Base-by-base conservation (phyloP, 345 rosid species). In the Mangifera indica region DNA sequence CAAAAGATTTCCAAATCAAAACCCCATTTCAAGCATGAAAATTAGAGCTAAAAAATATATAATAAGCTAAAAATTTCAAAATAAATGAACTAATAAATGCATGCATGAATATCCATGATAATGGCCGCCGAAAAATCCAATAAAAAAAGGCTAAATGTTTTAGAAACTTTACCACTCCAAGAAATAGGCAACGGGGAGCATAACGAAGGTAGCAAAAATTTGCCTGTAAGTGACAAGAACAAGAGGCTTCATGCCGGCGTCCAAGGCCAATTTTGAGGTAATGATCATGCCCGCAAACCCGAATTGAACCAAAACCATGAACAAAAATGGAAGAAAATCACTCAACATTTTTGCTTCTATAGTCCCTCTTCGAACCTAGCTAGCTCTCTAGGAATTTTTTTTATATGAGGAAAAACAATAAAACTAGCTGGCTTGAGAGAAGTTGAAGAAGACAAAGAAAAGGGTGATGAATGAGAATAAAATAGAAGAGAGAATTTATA, bases 201-300 rank as follows among this genome's bases (percentile, higher is more conserved):
- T 86, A 42, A 88, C 89, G 53, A 92, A 0, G 75, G 92, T 83
- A 76, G 96, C 93, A 73, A 95, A 83, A 66, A 95, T 83, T 80
- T 89, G 98, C 5, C 97, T 82, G 60, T 92, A 95, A 20, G 91
- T 80, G 29, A 89, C 93, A 66, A 95, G 90, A 54, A 95, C 79
- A 60, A 88, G 86, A 66, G 98, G 97, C 67, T 87, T 88, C 87
- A 94, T 84, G 56, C 98, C 97, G 17, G 91, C 58, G 45, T 95
- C 95, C 93, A 95, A 78, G 55, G 98, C 99, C 71, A 95, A 81
- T 80, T 95, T 95, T 24, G 98, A 89, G 7, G 85, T 85, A 40
- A 95, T 84, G 76, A 84, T 91, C 99, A 95, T 87, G n/a, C 91
- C 97, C 7, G 98, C 93, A 60, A 66, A 92, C 26, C 92, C 97